Evolutionary conservation across 257 asterid genomes (phyloP), one percentile per base, ranked within the genome.

Genomic region (Haberlea rhodopensis): DNA sequence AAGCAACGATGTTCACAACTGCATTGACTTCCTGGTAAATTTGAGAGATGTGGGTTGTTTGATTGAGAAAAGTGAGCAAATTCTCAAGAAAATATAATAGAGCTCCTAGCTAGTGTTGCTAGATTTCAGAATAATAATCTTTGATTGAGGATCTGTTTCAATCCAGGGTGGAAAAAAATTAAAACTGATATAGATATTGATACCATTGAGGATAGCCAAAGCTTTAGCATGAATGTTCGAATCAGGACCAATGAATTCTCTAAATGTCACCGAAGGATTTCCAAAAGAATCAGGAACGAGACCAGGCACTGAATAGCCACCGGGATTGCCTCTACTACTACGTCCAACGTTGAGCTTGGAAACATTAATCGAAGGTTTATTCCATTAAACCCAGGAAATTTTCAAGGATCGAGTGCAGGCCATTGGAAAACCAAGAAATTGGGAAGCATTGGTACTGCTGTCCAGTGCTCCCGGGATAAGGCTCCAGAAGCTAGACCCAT

Each of bases 391-490:
- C 48, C 10, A 10, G 1, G 5, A 10, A 37, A 3, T 37, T 37
- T 18, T 13, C 16, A 37, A 37, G 48, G 46, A 75, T 84, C 97
- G 31, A 84, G 89, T 63, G 48, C 48, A 11, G 13, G 48, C 13
- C 1, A 6, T 37, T 10, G 48, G 48, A 13, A 10, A 37, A 18
- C 48, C 48, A 37, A 37, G 48, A 37, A 37, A n/a, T 5, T 3
- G 48, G 48, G 48, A n/a, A 13, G 16, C 48, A 13, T 37, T 37
- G 5, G 48, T 11, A 37, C 0, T 10, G 4, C 48, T 18, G 3
- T 37, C 15, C 48, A 37, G 18, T 37, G 4, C 6, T 37, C 13
- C 48, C n/a, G 4, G 13, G 48, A 11, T 37, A 13, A 18, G 11
- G n/a, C 48, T 6, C 13, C n/a, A 37, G n/a, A 37, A 37, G 46